Conservation (phyloP, 768 basidiomycete genomes). For the Gyrodon lividus region DNA sequence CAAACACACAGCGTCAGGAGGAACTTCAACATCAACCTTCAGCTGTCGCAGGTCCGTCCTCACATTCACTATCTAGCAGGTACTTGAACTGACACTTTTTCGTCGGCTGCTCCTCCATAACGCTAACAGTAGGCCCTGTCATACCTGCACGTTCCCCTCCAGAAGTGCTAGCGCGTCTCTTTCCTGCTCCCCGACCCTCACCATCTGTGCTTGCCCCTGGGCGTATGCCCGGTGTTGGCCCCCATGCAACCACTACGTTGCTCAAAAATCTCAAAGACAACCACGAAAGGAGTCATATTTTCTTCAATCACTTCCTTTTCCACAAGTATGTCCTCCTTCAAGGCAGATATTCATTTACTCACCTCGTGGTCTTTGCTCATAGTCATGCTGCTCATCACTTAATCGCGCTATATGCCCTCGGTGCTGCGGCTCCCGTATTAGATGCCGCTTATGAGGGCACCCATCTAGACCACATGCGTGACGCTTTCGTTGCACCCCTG, state of each 20-base stretch:
- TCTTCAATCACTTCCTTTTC: conserved; percentile 43
- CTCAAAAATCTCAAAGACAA: conserved; percentile 46
- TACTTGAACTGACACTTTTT: no score
- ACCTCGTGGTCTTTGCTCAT: conserved; percentile 25
- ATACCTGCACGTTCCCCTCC: conserved; percentile 5
- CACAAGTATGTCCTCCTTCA: conserved; percentile 27
- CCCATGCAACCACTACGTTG: conserved; percentile 40
- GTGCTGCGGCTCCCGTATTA: conserved; percentile 44
- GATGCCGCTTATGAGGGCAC: conserved; percentile 40
- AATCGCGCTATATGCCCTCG: conserved; percentile 60
- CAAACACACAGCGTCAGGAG: no score
- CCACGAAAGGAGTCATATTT: conserved; percentile 53
- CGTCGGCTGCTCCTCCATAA: no score
- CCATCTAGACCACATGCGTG: conserved; percentile 39
- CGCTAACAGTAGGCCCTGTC: background rate
- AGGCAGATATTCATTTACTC: background rate
- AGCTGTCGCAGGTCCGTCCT: no score
- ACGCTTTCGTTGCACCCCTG: conserved; percentile 31
- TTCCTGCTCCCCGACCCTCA: conserved; percentile 27
- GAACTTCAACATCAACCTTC: no score
- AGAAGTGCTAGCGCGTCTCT: conserved; percentile 20
- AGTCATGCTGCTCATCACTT: conserved; percentile 60
- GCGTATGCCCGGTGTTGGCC: conserved; percentile 34
- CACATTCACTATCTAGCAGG: no score
- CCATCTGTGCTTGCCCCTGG: conserved; percentile 34